A percentile compares a stretch with the other conserved stretches of the same genome.
Evolutionary conservation across 208 protist species (phyloP).

Genomic region (Leishmania major): DNA sequence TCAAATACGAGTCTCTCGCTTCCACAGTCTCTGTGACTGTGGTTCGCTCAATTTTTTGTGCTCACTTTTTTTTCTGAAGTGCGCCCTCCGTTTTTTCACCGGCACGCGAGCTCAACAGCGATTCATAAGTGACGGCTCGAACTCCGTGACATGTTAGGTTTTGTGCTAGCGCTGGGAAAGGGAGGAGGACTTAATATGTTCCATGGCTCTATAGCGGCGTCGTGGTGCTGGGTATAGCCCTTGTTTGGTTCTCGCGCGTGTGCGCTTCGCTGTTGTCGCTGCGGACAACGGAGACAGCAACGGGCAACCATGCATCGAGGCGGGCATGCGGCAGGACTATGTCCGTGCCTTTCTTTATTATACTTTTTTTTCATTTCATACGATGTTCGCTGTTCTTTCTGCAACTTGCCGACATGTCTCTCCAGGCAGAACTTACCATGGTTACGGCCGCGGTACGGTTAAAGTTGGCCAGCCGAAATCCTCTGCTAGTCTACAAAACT

Average conservation of each 20-base stretch:
- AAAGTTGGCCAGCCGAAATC: background rate
- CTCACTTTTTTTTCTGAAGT: background rate
- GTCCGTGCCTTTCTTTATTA: background rate
- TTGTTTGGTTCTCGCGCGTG: background rate
- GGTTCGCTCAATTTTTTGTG: background rate
- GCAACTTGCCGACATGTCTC: background rate
- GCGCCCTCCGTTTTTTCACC: background rate
- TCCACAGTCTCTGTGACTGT: background rate
- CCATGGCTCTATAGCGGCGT: background rate
- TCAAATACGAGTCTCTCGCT: background rate
- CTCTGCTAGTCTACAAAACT: background rate
- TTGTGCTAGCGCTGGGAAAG: background rate
- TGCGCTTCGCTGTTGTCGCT: background rate
- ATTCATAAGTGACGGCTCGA: background rate
- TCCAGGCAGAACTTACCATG: background rate
- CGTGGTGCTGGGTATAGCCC: background rate
- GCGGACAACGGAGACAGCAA: background rate
- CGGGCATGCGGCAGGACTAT: background rate
- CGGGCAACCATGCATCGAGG: background rate
- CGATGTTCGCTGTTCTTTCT: background rate
- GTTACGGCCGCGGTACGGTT: background rate
- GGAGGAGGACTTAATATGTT: background rate
- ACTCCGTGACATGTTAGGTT: background rate
- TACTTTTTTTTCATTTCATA: background rate
- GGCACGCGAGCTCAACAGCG: background rate